phyloP scores from a whole-genome alignment of 2,329 filamentous ascomycete species.

The Phyllosticta capitalensis region DNA sequence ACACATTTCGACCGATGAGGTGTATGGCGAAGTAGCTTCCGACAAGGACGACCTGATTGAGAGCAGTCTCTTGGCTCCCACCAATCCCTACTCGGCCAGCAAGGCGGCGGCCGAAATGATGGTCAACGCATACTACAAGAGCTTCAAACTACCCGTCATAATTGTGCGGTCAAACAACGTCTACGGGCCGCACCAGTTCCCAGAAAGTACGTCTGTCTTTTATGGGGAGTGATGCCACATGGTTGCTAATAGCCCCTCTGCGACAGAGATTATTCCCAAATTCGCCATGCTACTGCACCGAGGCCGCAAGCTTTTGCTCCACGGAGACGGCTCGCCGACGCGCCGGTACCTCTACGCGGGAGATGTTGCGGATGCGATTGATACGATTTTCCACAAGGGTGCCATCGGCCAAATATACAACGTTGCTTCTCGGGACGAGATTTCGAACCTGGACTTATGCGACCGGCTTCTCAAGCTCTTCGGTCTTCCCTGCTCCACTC shows the following conservation, averaged over 20 bases:
- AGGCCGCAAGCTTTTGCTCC: conserved; percentile 57
- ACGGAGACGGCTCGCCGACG: conserved; percentile 66
- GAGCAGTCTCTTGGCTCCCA: conserved; percentile 64
- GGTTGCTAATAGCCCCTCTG: conserved; percentile 8
- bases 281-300: conserved; percentile 65
- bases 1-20: conserved; percentile 77
- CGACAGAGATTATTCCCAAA: conserved; percentile 70
- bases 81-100: conserved; percentile 72
- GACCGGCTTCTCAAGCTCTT: conserved; percentile 54
- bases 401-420: conserved; percentile 70
- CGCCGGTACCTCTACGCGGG: conserved; percentile 69
- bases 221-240: background rate
- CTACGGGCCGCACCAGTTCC: conserved; percentile 75
- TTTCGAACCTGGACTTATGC: conserved; percentile 65
- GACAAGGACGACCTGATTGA: conserved; percentile 64
- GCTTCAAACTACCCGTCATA: conserved; percentile 70
- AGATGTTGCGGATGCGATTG: conserved; percentile 72
- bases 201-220: conserved; percentile 54
- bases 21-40: conserved; percentile 70
- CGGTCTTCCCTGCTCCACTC: conserved; percentile 34
- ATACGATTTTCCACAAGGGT: conserved; percentile 74
- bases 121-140: conserved; percentile 78
- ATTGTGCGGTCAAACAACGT: conserved; percentile 79
- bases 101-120: conserved; percentile 79
- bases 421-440: conserved; percentile 66